Evolutionary conservation across 306 rosid species (phyloP).

Genomic region (Cicer arietinum): DNA sequence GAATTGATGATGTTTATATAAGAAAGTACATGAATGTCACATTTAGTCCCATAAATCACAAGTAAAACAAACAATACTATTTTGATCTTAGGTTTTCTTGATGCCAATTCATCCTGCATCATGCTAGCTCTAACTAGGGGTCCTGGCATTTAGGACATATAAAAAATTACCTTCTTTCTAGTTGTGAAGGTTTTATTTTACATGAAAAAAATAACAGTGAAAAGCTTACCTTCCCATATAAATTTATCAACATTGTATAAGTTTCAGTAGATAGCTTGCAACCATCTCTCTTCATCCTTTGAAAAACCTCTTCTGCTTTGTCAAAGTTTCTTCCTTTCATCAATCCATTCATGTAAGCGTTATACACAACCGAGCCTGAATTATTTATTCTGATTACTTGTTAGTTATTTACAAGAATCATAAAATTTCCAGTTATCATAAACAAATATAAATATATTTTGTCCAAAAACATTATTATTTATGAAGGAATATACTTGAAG

Average conservation of each 20-base stretch:
- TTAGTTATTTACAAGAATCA: conserved; percentile 35
- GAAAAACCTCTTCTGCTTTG: conserved; percentile 81
- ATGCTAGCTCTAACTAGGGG: too few species aligned
- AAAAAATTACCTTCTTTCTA: too few species aligned
- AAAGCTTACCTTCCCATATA: conserved; percentile 78
- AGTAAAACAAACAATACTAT: background rate
- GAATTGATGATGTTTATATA: too few species aligned
- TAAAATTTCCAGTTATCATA: conserved; percentile 17
- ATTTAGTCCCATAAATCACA: background rate
- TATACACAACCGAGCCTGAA: conserved; percentile 78
- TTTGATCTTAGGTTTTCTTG: too few species aligned
- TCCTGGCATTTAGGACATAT: too few species aligned
- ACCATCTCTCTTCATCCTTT: conserved; percentile 80
- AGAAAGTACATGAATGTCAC: background rate
- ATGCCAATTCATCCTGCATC: too few species aligned
- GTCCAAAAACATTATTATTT: too few species aligned
- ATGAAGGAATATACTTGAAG: conserved; percentile 67
- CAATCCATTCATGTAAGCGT: conserved; percentile 87
- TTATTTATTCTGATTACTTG: conserved; percentile 29
- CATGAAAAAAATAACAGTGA: background rate
- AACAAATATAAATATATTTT: background rate
- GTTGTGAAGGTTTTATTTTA: too few species aligned
- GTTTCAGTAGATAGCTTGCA: conserved; percentile 76
- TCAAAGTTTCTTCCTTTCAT: conserved; percentile 70
- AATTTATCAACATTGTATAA: conserved; percentile 79